Evolutionary conservation across 2,329 filamentous ascomycete species (phyloP).

Genomic region (Ceratocystis cacaofunesta): DNA sequence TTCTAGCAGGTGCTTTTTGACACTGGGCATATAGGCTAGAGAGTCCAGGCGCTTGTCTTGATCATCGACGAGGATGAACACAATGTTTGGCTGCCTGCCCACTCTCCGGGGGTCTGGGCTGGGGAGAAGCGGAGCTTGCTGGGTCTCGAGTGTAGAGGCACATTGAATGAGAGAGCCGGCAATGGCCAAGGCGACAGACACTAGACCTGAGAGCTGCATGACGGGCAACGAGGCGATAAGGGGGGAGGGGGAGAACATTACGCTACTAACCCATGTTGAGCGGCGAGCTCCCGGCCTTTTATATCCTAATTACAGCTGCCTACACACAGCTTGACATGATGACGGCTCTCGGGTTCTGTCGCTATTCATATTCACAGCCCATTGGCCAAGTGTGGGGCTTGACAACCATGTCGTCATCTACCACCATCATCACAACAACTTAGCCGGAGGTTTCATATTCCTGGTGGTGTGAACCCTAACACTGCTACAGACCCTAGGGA

Average conservation of each 20-base stretch:
- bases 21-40: slow-evolving; percentile 40
- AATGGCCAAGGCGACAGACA: not conserved
- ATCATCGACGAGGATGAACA: slow-evolving; percentile 53
- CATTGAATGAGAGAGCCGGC: not conserved
- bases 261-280: too few species aligned
- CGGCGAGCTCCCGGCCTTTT: not conserved
- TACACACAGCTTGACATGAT: not conserved
- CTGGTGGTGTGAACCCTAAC: not conserved
- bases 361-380: not conserved
- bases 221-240: not conserved
- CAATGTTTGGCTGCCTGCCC: slow-evolving; percentile 34
- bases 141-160: not conserved
- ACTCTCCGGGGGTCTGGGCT: too few species aligned
- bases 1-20: slow-evolving; percentile 38
- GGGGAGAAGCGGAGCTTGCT: slow-evolving; percentile 1
- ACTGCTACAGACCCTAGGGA: not conserved
- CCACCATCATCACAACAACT: slow-evolving; percentile 4
- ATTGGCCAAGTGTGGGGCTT: not conserved
- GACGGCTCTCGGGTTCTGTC: not conserved
- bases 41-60: slow-evolving; percentile 50
- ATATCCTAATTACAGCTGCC: not conserved
- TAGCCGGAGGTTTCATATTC: not conserved
- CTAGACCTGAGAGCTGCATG: not conserved
- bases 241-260: not conserved
- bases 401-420: not conserved